Evolutionary conservation across 2,329 filamentous ascomycete species (phyloP), one percentile per base, ranked within the genome.

Genomic region (Cordyceps cicadae): DNA sequence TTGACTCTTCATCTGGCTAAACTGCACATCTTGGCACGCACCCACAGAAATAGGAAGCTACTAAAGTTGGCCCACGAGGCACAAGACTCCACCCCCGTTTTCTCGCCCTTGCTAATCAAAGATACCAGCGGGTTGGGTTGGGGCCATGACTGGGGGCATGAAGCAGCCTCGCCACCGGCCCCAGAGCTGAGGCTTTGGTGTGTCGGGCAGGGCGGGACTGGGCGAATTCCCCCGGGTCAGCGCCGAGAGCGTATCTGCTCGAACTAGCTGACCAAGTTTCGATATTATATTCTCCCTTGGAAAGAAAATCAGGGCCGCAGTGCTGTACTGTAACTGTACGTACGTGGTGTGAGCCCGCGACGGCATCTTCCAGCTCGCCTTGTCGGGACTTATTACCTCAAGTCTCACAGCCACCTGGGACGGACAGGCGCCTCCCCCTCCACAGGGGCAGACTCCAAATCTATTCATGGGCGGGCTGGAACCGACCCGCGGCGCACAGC

Each of bases 21-120:
- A 43, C 49, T 32, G 49, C 49, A 59, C 49, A 59, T 59, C 56
- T 59, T 59, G 56, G 56, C 56, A 59, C 56, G 56, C 56, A 59
- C 56, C 45, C 54, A 52, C 46, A 59, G 56, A 51, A 51, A 51
- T 17, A 37, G 21, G 45, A 34, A 50, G 34, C 46, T 48, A 26
- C 15, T 46, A 55, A 50, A 50, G 45, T 39, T 57, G 24, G 29
- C 52, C 56, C 56, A 59, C 56, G 48, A 53, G 55, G 55, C 46
- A 59, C 24, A 46, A 39, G 52, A 53, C 48, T 49, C 56, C 56
- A 26, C 56, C 29, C 49, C 49, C 49, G 39, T 59, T 41, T 46
- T 39, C 14, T 37, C 32, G 39, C 48, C 56, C 45, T 24, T 26
- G 48, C 39, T 59, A 45, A 49, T 24, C 56, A 52, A 41, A 37